phyloP scores from a whole-genome alignment of 1,284 basidiomycete species.

The Hortiboletus rubellus region DNA sequence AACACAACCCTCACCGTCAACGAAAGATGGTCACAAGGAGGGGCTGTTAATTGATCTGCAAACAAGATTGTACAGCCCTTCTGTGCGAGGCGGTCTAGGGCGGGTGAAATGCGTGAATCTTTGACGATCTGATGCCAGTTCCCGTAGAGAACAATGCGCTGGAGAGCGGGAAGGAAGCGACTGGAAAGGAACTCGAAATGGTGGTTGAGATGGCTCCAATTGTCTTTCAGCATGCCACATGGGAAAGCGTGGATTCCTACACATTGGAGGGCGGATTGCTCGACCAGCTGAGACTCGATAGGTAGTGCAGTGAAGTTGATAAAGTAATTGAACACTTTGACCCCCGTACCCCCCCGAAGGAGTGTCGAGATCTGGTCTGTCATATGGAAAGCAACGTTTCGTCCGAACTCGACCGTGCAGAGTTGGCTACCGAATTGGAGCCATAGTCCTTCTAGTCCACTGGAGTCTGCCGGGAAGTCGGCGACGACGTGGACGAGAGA shows the following conservation, averaged over 20 bases:
- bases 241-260: constrained; percentile 53
- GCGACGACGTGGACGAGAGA: constrained; percentile 44
- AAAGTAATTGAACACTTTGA: constrained; percentile 57
- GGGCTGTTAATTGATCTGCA: constrained; percentile 11
- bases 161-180: constrained; percentile 41
- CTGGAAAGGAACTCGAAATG: constrained; percentile 48
- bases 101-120: constrained; percentile 36
- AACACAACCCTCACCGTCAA: constrained; percentile 10
- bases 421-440: constrained; percentile 51
- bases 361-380: constrained; percentile 48
- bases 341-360: constrained; percentile 46
- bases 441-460: constrained; percentile 43
- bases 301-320: constrained; percentile 51
- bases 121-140: constrained; percentile 44
- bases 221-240: constrained; percentile 40
- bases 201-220: constrained; percentile 45
- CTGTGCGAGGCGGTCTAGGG: constrained; percentile 15
- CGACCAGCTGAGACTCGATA: constrained; percentile 13
- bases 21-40: constrained; percentile 24
- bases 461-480: constrained; percentile 31
- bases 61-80: constrained; percentile 23
- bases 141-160: constrained; percentile 47
- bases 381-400: constrained; percentile 50
- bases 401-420: constrained; percentile 56
- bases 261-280: constrained; percentile 41